Evolutionary conservation across 1,284 basidiomycete species (phyloP).

Genomic region (Peniophora sp.): DNA sequence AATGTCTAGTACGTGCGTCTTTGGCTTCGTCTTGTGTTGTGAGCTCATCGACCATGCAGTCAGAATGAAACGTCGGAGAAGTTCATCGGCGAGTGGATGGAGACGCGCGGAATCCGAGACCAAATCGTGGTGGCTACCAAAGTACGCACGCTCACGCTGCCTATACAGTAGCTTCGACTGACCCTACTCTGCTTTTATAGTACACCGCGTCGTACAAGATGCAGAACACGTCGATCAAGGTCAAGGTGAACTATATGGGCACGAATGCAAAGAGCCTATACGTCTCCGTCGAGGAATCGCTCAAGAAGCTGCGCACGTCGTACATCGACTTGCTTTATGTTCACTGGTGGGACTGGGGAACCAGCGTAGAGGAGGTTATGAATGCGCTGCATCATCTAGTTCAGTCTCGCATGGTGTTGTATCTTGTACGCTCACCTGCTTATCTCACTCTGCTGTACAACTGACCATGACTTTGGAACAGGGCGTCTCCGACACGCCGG

Average conservation of each 20-base stretch:
- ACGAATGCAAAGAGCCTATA: slow-evolving; percentile 27
- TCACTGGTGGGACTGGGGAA: slow-evolving; percentile 40
- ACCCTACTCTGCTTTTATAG: slow-evolving; percentile 15
- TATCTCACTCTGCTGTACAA: slow-evolving; percentile 18
- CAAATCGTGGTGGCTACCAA: slow-evolving; percentile 51
- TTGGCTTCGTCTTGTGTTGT: background rate
- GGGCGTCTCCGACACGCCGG: slow-evolving; percentile 37
- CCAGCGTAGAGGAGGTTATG: slow-evolving; percentile 24
- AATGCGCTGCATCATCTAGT: background rate
- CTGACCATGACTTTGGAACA: slow-evolving; percentile 33
- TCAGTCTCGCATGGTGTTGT: background rate
- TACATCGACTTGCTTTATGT: slow-evolving; percentile 29
- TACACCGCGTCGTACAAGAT: slow-evolving; percentile 17
- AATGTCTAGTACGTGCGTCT: slow-evolving; percentile 32
- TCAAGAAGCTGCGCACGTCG: slow-evolving; percentile 36
- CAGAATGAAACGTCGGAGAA: slow-evolving; percentile 42
- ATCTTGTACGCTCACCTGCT: slow-evolving; percentile 20
- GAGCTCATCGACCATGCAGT: slow-evolving; percentile 18
- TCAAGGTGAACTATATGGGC: slow-evolving; percentile 24
- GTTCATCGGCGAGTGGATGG: slow-evolving; percentile 53
- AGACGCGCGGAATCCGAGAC: slow-evolving; percentile 39
- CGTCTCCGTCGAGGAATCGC: slow-evolving; percentile 24
- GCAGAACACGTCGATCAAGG: slow-evolving; percentile 11
- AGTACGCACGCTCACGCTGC: slow-evolving; percentile 27
- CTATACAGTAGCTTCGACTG: background rate